phyloP scores from a whole-genome alignment of 2,329 filamentous ascomycete species.

The Pestalotiopsis sp. region DNA sequence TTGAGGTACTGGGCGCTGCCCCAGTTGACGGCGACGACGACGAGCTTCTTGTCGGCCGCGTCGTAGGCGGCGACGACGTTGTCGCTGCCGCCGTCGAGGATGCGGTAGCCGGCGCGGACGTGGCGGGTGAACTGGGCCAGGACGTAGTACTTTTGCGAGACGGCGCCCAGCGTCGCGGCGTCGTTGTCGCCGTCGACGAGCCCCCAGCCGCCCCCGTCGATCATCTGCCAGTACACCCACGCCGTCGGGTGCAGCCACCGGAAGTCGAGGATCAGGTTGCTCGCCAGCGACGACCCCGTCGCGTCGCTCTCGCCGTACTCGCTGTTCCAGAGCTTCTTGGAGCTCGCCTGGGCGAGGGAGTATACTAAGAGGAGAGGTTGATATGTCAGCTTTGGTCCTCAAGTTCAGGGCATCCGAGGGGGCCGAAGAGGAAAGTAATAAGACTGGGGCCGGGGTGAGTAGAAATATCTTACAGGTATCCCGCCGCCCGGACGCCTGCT shows the following conservation, averaged over 20 bases:
- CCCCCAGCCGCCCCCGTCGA: constrained; percentile 44
- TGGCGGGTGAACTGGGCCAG: constrained; percentile 45
- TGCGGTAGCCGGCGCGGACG: constrained; percentile 41
- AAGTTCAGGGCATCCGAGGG: neutral
- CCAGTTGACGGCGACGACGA: constrained; percentile 35
- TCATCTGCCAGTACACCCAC: constrained; percentile 45
- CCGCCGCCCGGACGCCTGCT: constrained; percentile 35
- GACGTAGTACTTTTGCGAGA: constrained; percentile 41
- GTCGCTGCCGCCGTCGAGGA: constrained; percentile 37
- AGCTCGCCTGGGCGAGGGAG: constrained; percentile 23
- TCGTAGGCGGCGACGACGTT: constrained; percentile 43
- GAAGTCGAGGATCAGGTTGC: constrained; percentile 42
- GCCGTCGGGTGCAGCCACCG: constrained; percentile 41
- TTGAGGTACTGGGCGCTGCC: constrained; percentile 36
- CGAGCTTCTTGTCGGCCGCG: constrained; percentile 23
- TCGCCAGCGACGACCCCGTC: constrained; percentile 35
- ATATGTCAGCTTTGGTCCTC: neutral
- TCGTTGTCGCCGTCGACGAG: constrained; percentile 42
- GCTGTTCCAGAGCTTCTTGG: constrained; percentile 42
- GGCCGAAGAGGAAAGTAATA: neutral
- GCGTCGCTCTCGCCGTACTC: constrained; percentile 45
- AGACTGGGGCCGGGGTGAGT: neutral
- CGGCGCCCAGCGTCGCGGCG: constrained; percentile 28
- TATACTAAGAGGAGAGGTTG: constrained; percentile 24
- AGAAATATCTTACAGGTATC: constrained; percentile 17